Conservation (phyloP, 192 early-diverging fungal genomes). For the Podila verticillata region DNA sequence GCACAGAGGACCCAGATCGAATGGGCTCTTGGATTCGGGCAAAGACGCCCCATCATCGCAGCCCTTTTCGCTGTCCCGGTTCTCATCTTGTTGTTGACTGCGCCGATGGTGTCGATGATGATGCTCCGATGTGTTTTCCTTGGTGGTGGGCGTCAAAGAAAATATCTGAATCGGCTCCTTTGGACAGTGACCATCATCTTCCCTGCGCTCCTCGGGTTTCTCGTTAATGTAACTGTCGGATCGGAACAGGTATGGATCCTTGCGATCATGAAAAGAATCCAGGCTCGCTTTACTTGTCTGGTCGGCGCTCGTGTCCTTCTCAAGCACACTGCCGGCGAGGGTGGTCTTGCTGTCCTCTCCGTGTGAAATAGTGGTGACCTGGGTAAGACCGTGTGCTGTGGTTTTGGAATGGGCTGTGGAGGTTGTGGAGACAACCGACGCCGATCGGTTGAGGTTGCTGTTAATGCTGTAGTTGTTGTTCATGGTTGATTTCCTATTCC, state of each 20-base stretch:
- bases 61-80: background rate
- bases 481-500: background rate
- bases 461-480: background rate
- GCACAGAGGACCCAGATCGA: conserved; percentile 14
- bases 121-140: conserved; percentile 3
- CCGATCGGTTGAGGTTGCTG: background rate
- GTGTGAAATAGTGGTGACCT: background rate
- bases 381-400: background rate
- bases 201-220: background rate
- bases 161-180: conserved; percentile 12
- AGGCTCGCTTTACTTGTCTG: background rate
- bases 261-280: conserved; percentile 3
- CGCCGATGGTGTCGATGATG: background rate
- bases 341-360: background rate
- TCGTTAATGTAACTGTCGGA: background rate
- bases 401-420: background rate
- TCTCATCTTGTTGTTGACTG: conserved; percentile 11
- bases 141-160: conserved; percentile 7
- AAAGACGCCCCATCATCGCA: background rate
- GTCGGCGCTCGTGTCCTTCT: background rate
- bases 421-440: background rate
- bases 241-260: background rate
- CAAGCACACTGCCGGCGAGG: background rate
- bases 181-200: background rate
- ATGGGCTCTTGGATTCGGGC: background rate